Base-by-base conservation (phyloP, 2,329 filamentous ascomycete genomes). In the Talaromyces sp. region DNA sequence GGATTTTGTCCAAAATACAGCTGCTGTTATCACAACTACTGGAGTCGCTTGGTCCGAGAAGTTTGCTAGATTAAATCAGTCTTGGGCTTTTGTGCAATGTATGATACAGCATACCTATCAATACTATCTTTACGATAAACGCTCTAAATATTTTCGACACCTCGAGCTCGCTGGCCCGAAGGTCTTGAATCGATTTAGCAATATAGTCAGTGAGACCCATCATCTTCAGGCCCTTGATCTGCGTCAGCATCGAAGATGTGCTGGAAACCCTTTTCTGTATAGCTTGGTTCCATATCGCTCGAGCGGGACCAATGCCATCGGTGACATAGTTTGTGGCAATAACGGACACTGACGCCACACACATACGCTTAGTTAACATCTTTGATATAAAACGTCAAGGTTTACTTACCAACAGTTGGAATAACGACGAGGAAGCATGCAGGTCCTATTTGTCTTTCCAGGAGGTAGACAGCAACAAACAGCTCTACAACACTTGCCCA, bases 181-280 rank as follows among this genome's bases (percentile, higher is more conserved):
- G 51, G 2, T 18, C 36, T 54, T 62, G 60, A 30, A 62, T 27
- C 18, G 23, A 14, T 16, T 28, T 36, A 28, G 60, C 51, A 7
- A 62, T 33, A 6, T 36, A 23, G 6, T 53, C 40, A 14, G 56
- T 58, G n/a, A 62, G n/a, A 0, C 78, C 79, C 0, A 76, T 72
- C 10, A 79, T 70, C 58, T 79, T 80, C 57, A 80, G 68, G 30
- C 70, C 73, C 56, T 76, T 78, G 67, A 81, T 78, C 28, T 72
- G 74, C 0, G 73, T 73, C 0, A 81, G 65, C 5, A 77, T 71
- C 23, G 70, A 70, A 10, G 75, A 69, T 0, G 78, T 81, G 40
- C 74, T 70, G 23, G 72, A 75, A 27, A 82, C 73, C 3, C 79
- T 74, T 34, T 73, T 72, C 65, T 81, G 71, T 2, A 77, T 78